phyloP scores from a whole-genome alignment of 306 rosid species.

The Hippophae rhamnoides region DNA sequence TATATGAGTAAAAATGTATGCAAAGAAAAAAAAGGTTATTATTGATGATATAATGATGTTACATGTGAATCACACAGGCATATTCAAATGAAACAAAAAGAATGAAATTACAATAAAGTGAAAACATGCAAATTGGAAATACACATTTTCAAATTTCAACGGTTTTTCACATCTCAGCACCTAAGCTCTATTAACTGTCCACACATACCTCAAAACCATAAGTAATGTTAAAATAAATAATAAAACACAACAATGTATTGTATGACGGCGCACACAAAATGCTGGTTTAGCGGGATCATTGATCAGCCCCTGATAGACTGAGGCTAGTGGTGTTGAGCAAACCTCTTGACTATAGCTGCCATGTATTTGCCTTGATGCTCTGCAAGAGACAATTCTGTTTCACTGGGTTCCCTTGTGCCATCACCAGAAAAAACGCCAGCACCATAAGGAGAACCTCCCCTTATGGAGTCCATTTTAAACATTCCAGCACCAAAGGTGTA shows the following conservation, averaged over 20 bases:
- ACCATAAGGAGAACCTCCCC: slow-evolving; percentile 80
- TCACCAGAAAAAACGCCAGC: slow-evolving; percentile 66
- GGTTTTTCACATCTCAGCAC: too few species aligned
- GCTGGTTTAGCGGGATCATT: background rate
- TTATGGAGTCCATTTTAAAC: slow-evolving; percentile 49
- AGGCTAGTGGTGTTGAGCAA: slow-evolving; percentile 19
- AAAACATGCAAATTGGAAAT: too few species aligned
- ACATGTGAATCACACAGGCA: slow-evolving; percentile 5
- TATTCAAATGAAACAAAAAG: too few species aligned
- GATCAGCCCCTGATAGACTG: background rate
- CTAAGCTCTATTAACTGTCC: too few species aligned
- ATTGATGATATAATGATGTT: slow-evolving; percentile 14
- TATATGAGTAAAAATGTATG: too few species aligned
- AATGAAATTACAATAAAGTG: too few species aligned
- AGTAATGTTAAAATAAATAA: too few species aligned
- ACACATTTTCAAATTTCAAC: too few species aligned
- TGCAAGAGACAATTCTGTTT: slow-evolving; percentile 53
- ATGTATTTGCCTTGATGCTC: slow-evolving; percentile 71
- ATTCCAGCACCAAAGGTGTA: slow-evolving; percentile 62
- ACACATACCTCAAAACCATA: too few species aligned
- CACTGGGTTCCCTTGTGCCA: slow-evolving; percentile 53
- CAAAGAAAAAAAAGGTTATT: too few species aligned
- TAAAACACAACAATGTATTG: too few species aligned
- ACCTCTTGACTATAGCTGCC: slow-evolving; percentile 53
- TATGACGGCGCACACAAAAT: slow-evolving; percentile 3